Base-by-base conservation (phyloP, 1,284 basidiomycete species). In the Ustilago trichophora region DNA sequence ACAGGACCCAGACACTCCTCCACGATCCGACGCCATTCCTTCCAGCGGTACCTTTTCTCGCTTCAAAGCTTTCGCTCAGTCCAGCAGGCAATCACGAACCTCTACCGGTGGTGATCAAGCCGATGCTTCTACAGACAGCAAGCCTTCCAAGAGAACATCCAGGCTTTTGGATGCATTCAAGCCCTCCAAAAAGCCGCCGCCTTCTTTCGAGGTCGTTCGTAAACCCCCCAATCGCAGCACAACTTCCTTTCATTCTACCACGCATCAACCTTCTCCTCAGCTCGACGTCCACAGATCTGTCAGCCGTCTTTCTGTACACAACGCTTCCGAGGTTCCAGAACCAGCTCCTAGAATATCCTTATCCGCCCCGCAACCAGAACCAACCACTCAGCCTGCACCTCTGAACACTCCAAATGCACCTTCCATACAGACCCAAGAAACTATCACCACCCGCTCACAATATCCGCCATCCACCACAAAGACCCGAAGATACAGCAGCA, bases 181-280 rank as follows among this genome's bases (percentile, higher is more conserved):
- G 21, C 50, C 68, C 0, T 46, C 63, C 24, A 59, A 49, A 15
- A 69, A 69, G 48, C 56, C 51, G 6, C 16, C 44, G 3, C 54
- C 60, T 5, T 56, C 67, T 6, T 70, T 70, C 26, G 49, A 70
- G 27, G 67, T 70, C n/a, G 49, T 70, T 27, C 60, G 67, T 42
- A 70, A 70, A 44, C 62, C 67, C 8, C 51, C 49, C 12, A 64
- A 50, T 25, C 60, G 53, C 42, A 65, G 67, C 47, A 57, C 53
- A 16, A 40, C 49, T 27, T 56, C 55, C 9, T 59, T 60, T 32
- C 57, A 65, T 21, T 54, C 67, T n/a, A 43, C 55, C 4, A 32
- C 25, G 0, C 51, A 43, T 21, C 48, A 51, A 13, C 32, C 49
- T 16, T 55, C 56, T 16, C 46, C 56, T 9, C 38, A 43, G 6